Evolutionary conservation across 331 rosid species (phyloP), one percentile per base, ranked within the genome.

Genomic region (Stylosanthes scabra): DNA sequence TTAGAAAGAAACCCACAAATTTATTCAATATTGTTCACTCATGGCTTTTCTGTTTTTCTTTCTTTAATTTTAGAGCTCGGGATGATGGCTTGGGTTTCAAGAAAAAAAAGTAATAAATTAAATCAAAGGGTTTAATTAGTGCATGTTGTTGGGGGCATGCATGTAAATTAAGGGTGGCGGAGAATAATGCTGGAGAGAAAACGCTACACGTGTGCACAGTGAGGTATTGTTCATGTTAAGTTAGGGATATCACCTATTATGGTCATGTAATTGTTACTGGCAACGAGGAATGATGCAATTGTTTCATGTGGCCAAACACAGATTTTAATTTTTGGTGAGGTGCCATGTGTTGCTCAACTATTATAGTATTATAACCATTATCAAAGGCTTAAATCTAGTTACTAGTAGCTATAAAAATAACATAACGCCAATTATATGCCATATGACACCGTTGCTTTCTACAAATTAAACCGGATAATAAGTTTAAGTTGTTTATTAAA

Each of bases 151-250:
- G 12, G 14, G 51, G 67, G 5, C 15, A 9, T 63, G 31, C 69
- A 42, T 42, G 46, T 44, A 45, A 46, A 31, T 31, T 31, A 45
- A 49, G 77, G 73, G 40, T 46, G 70, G 64, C 28, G 63, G 63
- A 74, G 67, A 59, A 58, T 73, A 59, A 20, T 27, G 28, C 61
- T 68, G 72, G 13, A 9, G 7, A 29, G 37, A 31, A 31, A 3
- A 31, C 37, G 37, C 4, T 51, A 82, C 86, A 80, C 86, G 86
- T 63, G 63, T 61, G 25, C 10, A 50, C 70, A 14, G 66, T 59
- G 3, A 6, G 49, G 25, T 4, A 68, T 15, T 13, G 9, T 37
- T 8, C 11, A 27, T 45, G 2, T 11, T 2, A 54, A 12, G 55
- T 49, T 6, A 71, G 9, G 2, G 13, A 25, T 20, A 20, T 20